A percentile compares a stretch with the other conserved stretches of the same genome.
phyloP scores from a whole-genome alignment of 2,329 filamentous ascomycete genomes.

The Aureobasidium sp. region DNA sequence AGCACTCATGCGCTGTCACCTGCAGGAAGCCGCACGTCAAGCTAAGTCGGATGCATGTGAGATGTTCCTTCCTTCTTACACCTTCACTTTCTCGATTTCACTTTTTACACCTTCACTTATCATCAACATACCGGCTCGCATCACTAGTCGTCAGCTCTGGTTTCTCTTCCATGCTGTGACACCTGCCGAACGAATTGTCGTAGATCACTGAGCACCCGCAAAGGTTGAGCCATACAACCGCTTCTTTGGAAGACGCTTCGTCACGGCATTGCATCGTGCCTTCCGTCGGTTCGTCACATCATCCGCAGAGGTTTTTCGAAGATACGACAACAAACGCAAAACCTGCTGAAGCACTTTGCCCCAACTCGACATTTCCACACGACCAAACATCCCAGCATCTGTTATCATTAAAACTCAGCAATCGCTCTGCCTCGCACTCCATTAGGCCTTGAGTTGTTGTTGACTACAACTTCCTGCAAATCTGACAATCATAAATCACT shows the following conservation, averaged over 20 bases:
- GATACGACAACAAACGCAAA: no score
- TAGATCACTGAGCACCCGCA: no score
- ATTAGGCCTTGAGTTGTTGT: background rate
- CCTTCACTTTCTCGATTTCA: background rate
- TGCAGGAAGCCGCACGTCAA: constrained; percentile 1
- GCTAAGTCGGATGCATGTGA: background rate
- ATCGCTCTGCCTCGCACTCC: background rate
- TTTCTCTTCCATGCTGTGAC: no score
- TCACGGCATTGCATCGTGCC: no score
- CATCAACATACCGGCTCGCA: no score
- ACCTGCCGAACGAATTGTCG: no score
- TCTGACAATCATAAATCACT: background rate
- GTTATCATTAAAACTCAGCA: background rate
- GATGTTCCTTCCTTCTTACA: background rate
- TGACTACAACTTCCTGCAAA: background rate
- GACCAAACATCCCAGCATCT: background rate
- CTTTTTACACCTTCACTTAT: background rate
- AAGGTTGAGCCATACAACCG: no score
- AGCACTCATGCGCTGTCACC: background rate
- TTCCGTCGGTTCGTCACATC: no score
- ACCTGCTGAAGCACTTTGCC: background rate
- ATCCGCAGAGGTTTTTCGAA: no score
- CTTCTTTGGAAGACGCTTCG: no score
- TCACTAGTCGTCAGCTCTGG: no score
- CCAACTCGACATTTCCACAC: background rate